These are phyloP conservation scores for Epipyxis sp. DNA, from an alignment of 108 stramenopile genomes.

Conservation along the genomic window DNA sequence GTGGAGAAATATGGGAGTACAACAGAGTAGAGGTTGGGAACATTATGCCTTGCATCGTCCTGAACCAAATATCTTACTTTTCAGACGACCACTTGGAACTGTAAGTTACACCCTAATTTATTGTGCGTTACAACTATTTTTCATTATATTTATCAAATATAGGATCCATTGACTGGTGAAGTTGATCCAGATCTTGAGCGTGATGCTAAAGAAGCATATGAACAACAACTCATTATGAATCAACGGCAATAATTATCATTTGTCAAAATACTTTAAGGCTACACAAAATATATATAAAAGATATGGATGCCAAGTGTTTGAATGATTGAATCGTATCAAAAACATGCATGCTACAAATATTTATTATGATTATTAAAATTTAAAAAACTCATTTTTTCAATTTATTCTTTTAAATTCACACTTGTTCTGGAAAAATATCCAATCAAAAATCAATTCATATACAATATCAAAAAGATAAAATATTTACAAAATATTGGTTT, in stretches of 20 bases:
- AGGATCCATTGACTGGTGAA: constrained; percentile 24
- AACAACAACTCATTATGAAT: background rate
- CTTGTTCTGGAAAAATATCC: too few species aligned
- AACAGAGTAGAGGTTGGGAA: constrained; percentile 96
- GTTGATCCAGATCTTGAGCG: constrained; percentile 46
- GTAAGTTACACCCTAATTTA: background rate
- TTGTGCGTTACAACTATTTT: background rate
- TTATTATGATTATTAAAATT: too few species aligned
- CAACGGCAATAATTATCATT: background rate
- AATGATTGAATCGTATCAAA: too few species aligned
- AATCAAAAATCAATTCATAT: too few species aligned
- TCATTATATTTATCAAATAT: background rate
- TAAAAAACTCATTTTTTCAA: too few species aligned
- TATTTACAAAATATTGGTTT: too few species aligned
- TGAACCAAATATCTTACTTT: constrained; percentile 96
- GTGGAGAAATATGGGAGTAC: constrained; percentile 92
- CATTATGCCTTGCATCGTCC: constrained; percentile 97
- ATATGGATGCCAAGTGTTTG: too few species aligned
- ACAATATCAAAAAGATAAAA: too few species aligned
- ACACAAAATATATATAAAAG: too few species aligned
- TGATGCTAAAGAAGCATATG: constrained; percentile 50
- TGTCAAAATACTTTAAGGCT: too few species aligned
- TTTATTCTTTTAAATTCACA: too few species aligned
- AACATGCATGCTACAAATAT: too few species aligned
- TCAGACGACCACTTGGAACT: constrained; percentile 93